Percentiles rank a stretch among this genome's conserved stretches.
These are phyloP conservation scores for Talaromyces wortmannii DNA, from an alignment of 495 filamentous ascomycete genomes.

Conservation along the genomic window DNA sequence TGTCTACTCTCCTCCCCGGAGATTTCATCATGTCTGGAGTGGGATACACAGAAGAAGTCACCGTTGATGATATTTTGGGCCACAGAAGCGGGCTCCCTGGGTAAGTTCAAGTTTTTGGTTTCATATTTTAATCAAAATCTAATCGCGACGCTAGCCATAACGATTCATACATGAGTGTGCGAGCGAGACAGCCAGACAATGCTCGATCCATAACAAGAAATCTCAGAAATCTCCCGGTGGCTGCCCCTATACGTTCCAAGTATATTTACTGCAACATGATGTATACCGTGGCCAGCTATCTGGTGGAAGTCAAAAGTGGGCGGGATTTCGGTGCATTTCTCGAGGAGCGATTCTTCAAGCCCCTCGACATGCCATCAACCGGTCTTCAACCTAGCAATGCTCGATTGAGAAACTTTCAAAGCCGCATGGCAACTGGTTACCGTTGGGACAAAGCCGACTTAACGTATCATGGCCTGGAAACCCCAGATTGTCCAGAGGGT, in stretches of 20 bases:
- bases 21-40: conserved; percentile 20
- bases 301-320: conserved; percentile 33
- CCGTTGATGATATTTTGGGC: conserved; percentile 20
- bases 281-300: conserved; percentile 33
- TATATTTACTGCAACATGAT: conserved; percentile 46
- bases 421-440: conserved; percentile 26
- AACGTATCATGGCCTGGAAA: conserved; percentile 5
- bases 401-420: conserved; percentile 14
- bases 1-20: conserved; percentile 19
- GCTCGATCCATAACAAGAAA: conserved; percentile 18
- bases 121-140: too few relatives aligned
- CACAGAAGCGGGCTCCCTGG: conserved; percentile 17
- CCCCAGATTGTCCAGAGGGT: conserved; percentile 12
- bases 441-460: conserved; percentile 2
- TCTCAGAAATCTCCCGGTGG: conserved; percentile 29
- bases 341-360: conserved; percentile 30
- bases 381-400: conserved; percentile 22
- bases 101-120: conserved; percentile 9
- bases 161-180: conserved; percentile 8
- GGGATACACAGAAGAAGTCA: conserved; percentile 16
- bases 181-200: conserved; percentile 9
- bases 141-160: conserved; percentile 7
- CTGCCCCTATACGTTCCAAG: conserved; percentile 23
- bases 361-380: conserved; percentile 24
- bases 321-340: conserved; percentile 27